phyloP scores from a whole-genome alignment of 139 green algal genomes.

The Closterium sp. region DNA sequence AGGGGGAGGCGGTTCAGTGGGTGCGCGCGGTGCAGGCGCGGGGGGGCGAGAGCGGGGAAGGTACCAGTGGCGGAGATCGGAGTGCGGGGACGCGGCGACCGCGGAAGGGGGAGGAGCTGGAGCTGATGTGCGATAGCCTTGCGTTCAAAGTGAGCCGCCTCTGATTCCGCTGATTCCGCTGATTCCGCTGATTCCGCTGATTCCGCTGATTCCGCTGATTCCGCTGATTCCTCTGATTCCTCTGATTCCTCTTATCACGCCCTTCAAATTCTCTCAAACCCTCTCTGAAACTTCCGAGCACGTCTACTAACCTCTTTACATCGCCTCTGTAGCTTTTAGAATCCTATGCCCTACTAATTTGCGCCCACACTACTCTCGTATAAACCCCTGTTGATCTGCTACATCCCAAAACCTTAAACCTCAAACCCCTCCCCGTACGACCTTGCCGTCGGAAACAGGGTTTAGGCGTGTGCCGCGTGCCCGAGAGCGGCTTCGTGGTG shows the following conservation, averaged over 20 bases:
- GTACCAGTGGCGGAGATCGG: not conserved
- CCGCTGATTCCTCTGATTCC: no score
- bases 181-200: no score
- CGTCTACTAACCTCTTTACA: no score
- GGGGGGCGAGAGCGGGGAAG: not conserved
- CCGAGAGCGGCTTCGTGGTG: constrained; percentile 60
- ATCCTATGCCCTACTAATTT: no score
- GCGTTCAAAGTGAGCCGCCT: constrained; percentile 39
- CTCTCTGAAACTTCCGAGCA: no score
- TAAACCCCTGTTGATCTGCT: not conserved
- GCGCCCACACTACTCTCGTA: no score
- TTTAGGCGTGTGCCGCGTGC: constrained; percentile 30
- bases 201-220: no score
- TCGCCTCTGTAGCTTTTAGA: no score
- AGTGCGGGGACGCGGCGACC: not conserved
- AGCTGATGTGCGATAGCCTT: constrained; percentile 44
- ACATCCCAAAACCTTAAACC: not conserved
- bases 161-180: not conserved
- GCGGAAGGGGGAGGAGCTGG: constrained; percentile 40
- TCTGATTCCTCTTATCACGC: no score
- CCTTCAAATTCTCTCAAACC: no score
- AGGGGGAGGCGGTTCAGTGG: not conserved
- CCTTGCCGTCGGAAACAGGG: constrained; percentile 13
- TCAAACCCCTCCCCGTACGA: no score
- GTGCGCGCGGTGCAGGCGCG: not conserved